Percentiles rank a stretch among this genome's conserved stretches.
These are phyloP conservation scores for Protomyces lactucae-debilis DNA, from an alignment of 1,139 yeast species.

Conservation along the genomic window DNA sequence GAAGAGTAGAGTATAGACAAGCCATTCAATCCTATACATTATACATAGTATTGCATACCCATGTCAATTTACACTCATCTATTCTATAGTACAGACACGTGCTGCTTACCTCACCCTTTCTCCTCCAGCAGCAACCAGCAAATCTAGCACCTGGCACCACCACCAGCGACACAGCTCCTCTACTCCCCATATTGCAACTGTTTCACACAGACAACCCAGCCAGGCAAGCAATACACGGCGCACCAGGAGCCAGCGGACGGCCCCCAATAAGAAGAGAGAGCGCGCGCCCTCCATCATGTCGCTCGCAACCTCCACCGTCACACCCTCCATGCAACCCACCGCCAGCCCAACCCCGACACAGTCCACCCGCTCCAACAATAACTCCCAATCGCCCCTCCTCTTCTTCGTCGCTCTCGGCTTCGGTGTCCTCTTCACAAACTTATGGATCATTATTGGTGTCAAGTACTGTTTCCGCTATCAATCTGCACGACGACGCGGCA, in stretches of 20 bases:
- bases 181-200: no score
- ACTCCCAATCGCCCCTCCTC: conserved; percentile 34
- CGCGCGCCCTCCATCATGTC: not conserved
- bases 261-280: no score
- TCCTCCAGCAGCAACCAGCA: no score
- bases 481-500: conserved; percentile 17
- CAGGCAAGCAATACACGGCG: no score
- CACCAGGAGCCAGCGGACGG: no score
- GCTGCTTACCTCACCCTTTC: no score
- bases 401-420: conserved; percentile 43
- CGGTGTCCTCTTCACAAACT: conserved; percentile 41
- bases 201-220: no score
- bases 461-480: conserved; percentile 39
- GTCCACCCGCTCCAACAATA: conserved; percentile 15
- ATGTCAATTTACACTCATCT: no score
- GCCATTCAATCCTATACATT: not conserved
- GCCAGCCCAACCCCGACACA: conserved; percentile 26
- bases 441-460: conserved; percentile 41
- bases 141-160: no score
- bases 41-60: no score
- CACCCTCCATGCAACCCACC: conserved; percentile 8
- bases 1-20: not conserved
- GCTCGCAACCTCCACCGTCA: conserved; percentile 1
- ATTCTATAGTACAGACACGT: no score
- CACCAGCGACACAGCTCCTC: no score